A percentile compares a stretch with the other conserved stretches of the same genome.
Conservation (phyloP, 176 grass and related monocot genomes). For the Oryza nivara region DNA sequence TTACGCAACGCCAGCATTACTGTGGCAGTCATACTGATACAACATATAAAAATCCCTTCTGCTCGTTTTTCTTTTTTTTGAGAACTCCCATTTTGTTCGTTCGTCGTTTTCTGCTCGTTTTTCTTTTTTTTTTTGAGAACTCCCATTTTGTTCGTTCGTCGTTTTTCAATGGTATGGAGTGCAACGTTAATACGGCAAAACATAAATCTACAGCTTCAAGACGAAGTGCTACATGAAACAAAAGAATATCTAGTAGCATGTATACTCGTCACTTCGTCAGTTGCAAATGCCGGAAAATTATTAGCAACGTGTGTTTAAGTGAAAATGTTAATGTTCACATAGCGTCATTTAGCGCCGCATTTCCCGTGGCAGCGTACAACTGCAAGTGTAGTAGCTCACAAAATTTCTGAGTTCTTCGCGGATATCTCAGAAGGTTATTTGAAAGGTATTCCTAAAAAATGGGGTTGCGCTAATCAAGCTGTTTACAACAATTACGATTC, state of each 20-base stretch:
- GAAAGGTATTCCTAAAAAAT: constrained; percentile 43
- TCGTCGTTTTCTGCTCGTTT: too few species aligned
- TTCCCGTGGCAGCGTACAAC: neutral
- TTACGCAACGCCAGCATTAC: too few species aligned
- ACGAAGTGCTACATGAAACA: neutral
- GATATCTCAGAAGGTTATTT: constrained; percentile 53
- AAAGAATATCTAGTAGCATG: neutral
- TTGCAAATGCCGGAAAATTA: constrained; percentile 31
- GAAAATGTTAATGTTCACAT: constrained; percentile 17
- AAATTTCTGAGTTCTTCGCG: constrained; percentile 46
- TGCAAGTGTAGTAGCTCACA: neutral
- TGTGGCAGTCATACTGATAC: too few species aligned
- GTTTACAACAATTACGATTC: constrained; percentile 49
- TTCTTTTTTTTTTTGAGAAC: too few species aligned
- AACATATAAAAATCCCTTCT: too few species aligned
- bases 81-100: too few species aligned
- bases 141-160: too few species aligned
- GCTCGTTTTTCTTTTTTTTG: too few species aligned
- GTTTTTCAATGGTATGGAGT: too few species aligned
- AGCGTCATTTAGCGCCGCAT: neutral
- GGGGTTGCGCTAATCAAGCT: constrained; percentile 44
- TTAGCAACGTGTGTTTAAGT: constrained; percentile 22
- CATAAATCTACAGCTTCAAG: neutral
- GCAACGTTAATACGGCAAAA: neutral
- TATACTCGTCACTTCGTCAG: constrained; percentile 30